Evolutionary conservation across 805 yeast species (phyloP).

Genomic region (Starmerella stigmatis): DNA sequence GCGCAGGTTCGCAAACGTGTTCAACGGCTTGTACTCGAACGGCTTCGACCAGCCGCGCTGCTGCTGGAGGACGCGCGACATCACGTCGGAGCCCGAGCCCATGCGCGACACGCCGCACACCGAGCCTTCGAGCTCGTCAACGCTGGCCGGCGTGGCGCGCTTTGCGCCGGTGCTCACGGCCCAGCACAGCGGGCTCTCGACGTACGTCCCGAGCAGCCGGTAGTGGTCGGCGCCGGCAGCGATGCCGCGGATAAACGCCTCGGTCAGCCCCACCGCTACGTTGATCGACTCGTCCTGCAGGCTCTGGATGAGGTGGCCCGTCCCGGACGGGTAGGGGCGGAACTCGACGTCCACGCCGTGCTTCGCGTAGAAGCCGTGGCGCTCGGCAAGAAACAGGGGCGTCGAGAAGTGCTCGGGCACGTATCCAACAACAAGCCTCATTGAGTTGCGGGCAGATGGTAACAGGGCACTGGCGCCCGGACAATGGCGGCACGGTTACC

Average conservation of each 20-base stretch:
- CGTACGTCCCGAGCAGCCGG: conserved; percentile 70
- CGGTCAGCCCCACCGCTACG: conserved; percentile 80
- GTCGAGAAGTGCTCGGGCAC: conserved; percentile 90
- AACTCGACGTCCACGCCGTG: conserved; percentile 46
- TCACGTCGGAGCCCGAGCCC: conserved; percentile 85
- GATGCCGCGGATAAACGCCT: conserved; percentile 76
- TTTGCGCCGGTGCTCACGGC: conserved; percentile 67
- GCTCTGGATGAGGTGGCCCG: conserved; percentile 75
- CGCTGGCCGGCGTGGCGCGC: conserved; percentile 46
- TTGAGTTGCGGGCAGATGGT: too few species aligned
- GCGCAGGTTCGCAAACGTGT: conserved; percentile 65
- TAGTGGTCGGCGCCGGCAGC: conserved; percentile 59
- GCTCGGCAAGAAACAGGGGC: conserved; percentile 63
- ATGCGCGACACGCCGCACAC: conserved; percentile 73
- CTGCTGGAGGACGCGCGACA: conserved; percentile 74
- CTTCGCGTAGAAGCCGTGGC: conserved; percentile 45
- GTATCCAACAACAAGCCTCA: conserved; percentile 48
- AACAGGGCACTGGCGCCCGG: neutral
- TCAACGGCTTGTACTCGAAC: conserved; percentile 45
- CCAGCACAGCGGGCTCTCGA: conserved; percentile 81
- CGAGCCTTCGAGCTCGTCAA: conserved; percentile 45
- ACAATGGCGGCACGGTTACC: neutral
- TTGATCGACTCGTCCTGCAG: conserved; percentile 52
- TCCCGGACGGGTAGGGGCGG: conserved; percentile 71
- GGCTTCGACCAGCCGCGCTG: conserved; percentile 40